These are phyloP conservation scores for Pichia cephalocereana DNA, from an alignment of 805 yeast species.

Conservation along the genomic window DNA sequence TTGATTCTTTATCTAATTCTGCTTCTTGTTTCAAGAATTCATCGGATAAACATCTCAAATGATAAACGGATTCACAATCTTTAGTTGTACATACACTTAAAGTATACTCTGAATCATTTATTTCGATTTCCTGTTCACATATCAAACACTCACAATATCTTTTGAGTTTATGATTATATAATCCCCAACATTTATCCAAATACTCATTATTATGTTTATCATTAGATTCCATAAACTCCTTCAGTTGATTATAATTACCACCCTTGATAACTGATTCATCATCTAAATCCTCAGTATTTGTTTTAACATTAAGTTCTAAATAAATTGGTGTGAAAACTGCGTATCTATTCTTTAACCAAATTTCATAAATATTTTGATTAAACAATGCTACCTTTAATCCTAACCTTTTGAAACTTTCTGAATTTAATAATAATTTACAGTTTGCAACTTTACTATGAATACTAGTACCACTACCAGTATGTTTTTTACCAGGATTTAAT, in stretches of 20 bases:
- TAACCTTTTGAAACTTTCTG: constrained; percentile 36
- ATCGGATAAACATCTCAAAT: constrained; percentile 27
- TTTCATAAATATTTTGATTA: constrained; percentile 19
- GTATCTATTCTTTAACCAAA: constrained; percentile 30
- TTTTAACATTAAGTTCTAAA: constrained; percentile 12
- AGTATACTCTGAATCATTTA: constrained; percentile 9
- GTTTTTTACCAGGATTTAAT: constrained; percentile 27
- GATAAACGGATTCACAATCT: constrained; percentile 24
- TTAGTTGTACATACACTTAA: constrained; percentile 19
- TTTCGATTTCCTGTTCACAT: constrained; percentile 8
- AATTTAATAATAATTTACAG: constrained; percentile 33
- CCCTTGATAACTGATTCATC: constrained; percentile 9
- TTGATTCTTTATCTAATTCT: not conserved
- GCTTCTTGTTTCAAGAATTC: constrained; percentile 1
- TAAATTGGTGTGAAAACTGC: constrained; percentile 17
- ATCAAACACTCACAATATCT: constrained; percentile 7
- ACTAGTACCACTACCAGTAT: constrained; percentile 27
- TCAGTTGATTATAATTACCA: constrained; percentile 25
- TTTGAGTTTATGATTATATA: constrained; percentile 4
- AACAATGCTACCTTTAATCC: constrained; percentile 41
- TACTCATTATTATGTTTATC: constrained; percentile 9
- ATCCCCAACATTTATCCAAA: constrained; percentile 10
- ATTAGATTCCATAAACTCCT: constrained; percentile 11
- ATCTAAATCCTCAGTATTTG: constrained; percentile 1
- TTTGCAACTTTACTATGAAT: constrained; percentile 41